Base-by-base conservation (phyloP, 257 asterid species). In the Sherardia arvensis region DNA sequence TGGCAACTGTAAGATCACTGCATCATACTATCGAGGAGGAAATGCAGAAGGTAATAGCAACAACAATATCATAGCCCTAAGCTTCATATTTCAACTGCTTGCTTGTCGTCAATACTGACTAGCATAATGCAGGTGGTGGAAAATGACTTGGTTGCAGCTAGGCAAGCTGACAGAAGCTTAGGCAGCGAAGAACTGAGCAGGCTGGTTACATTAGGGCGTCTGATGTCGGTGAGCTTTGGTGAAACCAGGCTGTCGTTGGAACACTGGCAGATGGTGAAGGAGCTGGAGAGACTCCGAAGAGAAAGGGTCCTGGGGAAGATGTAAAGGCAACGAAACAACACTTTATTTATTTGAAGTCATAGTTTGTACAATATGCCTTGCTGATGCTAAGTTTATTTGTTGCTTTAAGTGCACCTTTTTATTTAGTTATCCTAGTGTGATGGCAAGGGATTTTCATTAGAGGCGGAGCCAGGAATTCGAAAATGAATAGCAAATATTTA, bases 231-330 rank as follows among this genome's bases (percentile, higher is more conserved):
- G 8, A 89, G 99, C 77, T 87, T 82, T 25, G 96, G 99, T 1
- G 97, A 82, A 63, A 81, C 87, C 11, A 6, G 75, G 67, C 78
- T 92, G 68, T 81, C 87, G 0, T 30, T 78, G 81, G 94, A 89
- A 60, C 97, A 89, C 67, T 92, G 97, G 97, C 83, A 87, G 72
- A 84, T 82, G 95, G 97, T 85, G 66, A 87, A 81, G 78, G 91
- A 92, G 68, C 83, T 92, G 22, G 97, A 89, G 81, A 74, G 78
- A 56, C 80, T 85, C 9, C 61, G 94, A 43, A 80, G 70, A 70
- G 96, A 84, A 79, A 79, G 96, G 67, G 69, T 86, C 27, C 68
- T 47, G n/a, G 79, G 74, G 34, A 71, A 62, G 55, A 23, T 53
- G 61, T 73, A 62, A 62, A 61, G 53, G 23, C n/a, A 7, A 33